Conservation (phyloP, 2,329 filamentous ascomycete genomes). For the Colletotrichum shisoi region DNA sequence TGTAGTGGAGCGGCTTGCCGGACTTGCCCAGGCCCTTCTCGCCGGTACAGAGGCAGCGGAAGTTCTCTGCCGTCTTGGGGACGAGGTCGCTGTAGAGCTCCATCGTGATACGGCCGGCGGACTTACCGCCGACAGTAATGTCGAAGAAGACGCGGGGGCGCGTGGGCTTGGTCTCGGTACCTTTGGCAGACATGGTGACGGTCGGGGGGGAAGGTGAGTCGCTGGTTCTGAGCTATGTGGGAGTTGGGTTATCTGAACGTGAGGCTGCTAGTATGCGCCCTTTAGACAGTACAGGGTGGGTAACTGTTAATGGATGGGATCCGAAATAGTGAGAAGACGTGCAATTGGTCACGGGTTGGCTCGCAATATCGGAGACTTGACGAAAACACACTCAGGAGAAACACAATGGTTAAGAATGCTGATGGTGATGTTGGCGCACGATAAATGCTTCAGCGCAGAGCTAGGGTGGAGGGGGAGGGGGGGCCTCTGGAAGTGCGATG, state of each 20-base stretch:
- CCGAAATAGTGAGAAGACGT: background rate
- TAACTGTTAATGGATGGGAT: background rate
- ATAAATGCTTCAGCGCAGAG: slow-evolving; percentile 16
- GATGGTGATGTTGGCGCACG: slow-evolving; percentile 4
- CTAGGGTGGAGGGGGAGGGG: slow-evolving; percentile 7
- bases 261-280: slow-evolving; percentile 5
- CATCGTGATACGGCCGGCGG: slow-evolving; percentile 81
- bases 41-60: slow-evolving; percentile 90
- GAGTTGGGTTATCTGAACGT: background rate
- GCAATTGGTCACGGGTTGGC: background rate
- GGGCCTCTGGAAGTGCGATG: slow-evolving; percentile 8
- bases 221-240: background rate
- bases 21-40: slow-evolving; percentile 86
- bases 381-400: background rate
- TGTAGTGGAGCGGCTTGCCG: slow-evolving; percentile 90
- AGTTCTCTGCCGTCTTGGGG: slow-evolving; percentile 96
- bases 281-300: background rate
- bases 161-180: slow-evolving; percentile 52
- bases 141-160: slow-evolving; percentile 92
- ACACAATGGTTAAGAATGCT: background rate
- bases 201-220: background rate
- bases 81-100: slow-evolving; percentile 81
- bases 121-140: slow-evolving; percentile 78
- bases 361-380: background rate
- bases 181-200: slow-evolving; percentile 31